These are phyloP conservation scores for Fusarium neocosmosporiellum DNA, from an alignment of 2,329 filamentous ascomycete species.

Conservation along the genomic window DNA sequence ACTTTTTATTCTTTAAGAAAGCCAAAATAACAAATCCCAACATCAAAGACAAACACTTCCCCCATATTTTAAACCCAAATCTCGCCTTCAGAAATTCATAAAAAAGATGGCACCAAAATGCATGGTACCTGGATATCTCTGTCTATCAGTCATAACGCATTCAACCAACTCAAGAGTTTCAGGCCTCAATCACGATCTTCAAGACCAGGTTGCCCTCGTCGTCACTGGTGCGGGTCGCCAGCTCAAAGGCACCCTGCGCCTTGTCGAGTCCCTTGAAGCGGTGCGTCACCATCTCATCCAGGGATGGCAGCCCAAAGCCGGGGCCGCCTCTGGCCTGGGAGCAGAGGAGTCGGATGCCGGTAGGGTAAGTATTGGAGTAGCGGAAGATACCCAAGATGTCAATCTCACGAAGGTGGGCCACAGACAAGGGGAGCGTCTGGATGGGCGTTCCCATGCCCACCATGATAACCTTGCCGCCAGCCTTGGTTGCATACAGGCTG, in stretches of 20 bases:
- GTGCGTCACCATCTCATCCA: constrained; percentile 80
- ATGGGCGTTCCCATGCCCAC: constrained; percentile 84
- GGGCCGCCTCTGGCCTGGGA: constrained; percentile 52
- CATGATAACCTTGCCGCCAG: constrained; percentile 79
- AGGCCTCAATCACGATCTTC: constrained; percentile 75
- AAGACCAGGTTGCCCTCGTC: constrained; percentile 75
- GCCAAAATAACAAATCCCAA: not conserved
- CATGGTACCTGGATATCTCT: constrained; percentile 25
- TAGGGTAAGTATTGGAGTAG: constrained; percentile 80
- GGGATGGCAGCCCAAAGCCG: constrained; percentile 65
- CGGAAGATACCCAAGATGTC: constrained; percentile 83
- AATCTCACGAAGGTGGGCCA: constrained; percentile 78
- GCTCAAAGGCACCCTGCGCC: constrained; percentile 73
- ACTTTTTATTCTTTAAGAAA: not conserved
- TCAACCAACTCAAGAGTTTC: constrained; percentile 24
- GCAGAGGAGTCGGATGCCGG: constrained; percentile 72
- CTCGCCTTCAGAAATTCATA: not conserved
- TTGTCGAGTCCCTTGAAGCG: constrained; percentile 73
- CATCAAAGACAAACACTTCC: not conserved
- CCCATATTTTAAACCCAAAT: constrained; percentile 2
- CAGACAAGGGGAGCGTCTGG: constrained; percentile 78
- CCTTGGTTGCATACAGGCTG: constrained; percentile 75
- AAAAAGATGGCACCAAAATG: not conserved
- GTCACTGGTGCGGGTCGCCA: constrained; percentile 76
- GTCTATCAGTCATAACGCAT: constrained; percentile 34